Evolutionary conservation across 2,329 filamentous ascomycete genomes (phyloP), one percentile per base, ranked within the genome.

Genomic region (Aspergillus novoparasiticus): DNA sequence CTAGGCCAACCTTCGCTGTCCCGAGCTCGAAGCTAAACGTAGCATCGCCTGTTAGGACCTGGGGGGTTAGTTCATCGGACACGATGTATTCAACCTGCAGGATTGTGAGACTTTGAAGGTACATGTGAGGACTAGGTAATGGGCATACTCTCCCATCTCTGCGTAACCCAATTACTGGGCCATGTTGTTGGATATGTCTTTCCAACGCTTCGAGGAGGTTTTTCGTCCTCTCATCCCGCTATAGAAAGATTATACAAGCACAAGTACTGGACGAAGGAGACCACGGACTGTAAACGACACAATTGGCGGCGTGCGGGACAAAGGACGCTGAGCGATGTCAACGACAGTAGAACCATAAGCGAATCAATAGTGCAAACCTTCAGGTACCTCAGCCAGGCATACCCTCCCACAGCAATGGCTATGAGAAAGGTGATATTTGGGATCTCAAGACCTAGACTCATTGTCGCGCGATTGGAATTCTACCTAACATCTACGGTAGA

Each of bases 251-350:
- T n/a, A n/a, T n/a, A 19, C 19, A 41, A 41, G 39, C 16, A 9
- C 39, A 41, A 6, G 16, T 2, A n/a, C 4, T 1, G 5, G 8
- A n/a, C 8, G 8, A 19, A n/a, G 1, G 8, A n/a, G 0, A 41
- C 0, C 39, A 41, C 39, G 1, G 6, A 41, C 39, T 41, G 39
- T 41, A n/a, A 41, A 8, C 6, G 39, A 19, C 19, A n/a, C 8
- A n/a, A 41, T 41, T 41, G 39, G 39, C 9, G 39, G 39, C 16
- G 19, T 41, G 3, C 39, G 8, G 2, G 14, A 12, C 19, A n/a
- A 9, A 41, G 39, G 16, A n/a, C 39, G 16, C 19, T 41, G 39
- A 4, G 39, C 3, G 39, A 10, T 41, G 16, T 41, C 19, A 41
- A 14, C 39, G 2, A 41, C 39, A 0, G 16, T n/a, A 9, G 16